Percentiles rank a stretch among this genome's conserved stretches.
Conservation (phyloP, 164 flowering plant genomes). For the Kingdonia uniflora region DNA sequence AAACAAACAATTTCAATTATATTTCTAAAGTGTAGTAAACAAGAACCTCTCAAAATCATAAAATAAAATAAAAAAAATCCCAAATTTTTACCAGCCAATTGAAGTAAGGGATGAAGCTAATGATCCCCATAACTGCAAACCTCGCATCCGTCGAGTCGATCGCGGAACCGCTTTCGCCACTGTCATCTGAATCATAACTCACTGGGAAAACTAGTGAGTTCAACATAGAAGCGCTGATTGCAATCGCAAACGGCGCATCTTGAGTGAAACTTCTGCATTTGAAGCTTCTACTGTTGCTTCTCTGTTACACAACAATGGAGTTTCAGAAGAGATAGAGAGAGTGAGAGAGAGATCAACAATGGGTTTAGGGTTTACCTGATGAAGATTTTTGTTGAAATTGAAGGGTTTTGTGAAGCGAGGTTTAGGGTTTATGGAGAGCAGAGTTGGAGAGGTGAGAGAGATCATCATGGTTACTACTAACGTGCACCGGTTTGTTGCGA, state of each 20-base stretch:
- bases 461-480: too few species aligned
- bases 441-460: too few species aligned
- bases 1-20: background rate
- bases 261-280: constrained; percentile 46
- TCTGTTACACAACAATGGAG: constrained; percentile 10
- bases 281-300: constrained; percentile 19
- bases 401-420: too few species aligned
- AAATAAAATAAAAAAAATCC: background rate
- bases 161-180: constrained; percentile 16
- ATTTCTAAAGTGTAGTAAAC: too few species aligned
- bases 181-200: constrained; percentile 13
- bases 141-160: constrained; percentile 49
- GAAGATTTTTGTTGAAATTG: too few species aligned
- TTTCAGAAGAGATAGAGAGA: too few species aligned
- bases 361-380: too few species aligned
- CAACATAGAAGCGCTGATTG: constrained; percentile 66
- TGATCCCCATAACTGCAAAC: constrained; percentile 77
- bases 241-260: constrained; percentile 63
- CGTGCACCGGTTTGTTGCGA: too few species aligned
- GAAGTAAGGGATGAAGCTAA: constrained; percentile 85
- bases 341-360: too few species aligned
- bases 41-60: too few species aligned
- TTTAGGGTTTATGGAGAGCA: too few species aligned
- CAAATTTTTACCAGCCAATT: constrained; percentile 71
- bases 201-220: constrained; percentile 54